A percentile compares a stretch with the other conserved stretches of the same genome.
Conservation (phyloP, 768 basidiomycete species). For the Russula brevipes region DNA sequence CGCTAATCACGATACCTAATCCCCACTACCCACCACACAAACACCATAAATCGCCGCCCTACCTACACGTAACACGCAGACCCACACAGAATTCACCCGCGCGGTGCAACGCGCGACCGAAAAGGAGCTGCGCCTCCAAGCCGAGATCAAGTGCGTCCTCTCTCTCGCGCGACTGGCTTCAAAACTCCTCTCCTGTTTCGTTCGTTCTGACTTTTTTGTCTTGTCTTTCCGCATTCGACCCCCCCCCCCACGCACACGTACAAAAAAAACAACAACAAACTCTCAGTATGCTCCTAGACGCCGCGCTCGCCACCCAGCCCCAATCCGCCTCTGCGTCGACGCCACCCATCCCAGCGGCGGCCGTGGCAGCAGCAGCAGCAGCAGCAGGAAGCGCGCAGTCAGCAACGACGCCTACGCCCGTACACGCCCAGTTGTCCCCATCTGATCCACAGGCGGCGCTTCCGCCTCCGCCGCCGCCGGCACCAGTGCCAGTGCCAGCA, state of each 20-base stretch:
- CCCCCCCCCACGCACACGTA: neutral
- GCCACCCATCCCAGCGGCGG: neutral
- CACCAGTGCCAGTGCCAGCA: neutral
- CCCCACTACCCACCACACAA: too few relatives aligned
- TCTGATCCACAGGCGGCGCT: neutral
- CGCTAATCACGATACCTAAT: neutral
- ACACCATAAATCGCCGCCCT: too few relatives aligned
- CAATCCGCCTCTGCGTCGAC: neutral
- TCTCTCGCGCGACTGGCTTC: too few relatives aligned
- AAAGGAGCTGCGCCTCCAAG: conserved; percentile 23
- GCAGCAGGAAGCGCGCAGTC: neutral
- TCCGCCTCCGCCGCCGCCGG: neutral
- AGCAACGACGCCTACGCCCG: neutral
- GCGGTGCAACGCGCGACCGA: conserved; percentile 18
- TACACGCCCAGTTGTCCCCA: neutral
- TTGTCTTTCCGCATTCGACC: too few relatives aligned
- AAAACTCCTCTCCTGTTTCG: too few relatives aligned
- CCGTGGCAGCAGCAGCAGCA: neutral
- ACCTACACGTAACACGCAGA: neutral
- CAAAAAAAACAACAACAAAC: neutral
- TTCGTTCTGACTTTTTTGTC: too few relatives aligned
- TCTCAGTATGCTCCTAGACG: conserved; percentile 25
- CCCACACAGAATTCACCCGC: conserved; percentile 17
- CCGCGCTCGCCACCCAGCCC: conserved; percentile 11
- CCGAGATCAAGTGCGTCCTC: conserved; percentile 21